Percentiles rank a stretch among this genome's conserved stretches.
phyloP scores from a whole-genome alignment of 2,329 filamentous ascomycete species.

The Colletotrichum zoysiae region DNA sequence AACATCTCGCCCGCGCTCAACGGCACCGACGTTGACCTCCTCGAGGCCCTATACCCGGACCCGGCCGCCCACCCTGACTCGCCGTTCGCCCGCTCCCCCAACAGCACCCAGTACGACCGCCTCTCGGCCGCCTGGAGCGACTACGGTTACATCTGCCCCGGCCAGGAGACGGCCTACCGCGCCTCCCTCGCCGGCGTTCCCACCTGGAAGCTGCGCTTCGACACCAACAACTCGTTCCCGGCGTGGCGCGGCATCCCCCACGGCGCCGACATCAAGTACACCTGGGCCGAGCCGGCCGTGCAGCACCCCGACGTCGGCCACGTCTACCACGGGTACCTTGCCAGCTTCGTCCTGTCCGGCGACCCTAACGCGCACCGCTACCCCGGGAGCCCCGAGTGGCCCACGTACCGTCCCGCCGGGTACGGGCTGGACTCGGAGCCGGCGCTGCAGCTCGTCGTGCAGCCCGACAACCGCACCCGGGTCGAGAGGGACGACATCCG shows the following conservation, averaged over 20 bases:
- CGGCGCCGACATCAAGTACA: constrained; percentile 52
- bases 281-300: constrained; percentile 52
- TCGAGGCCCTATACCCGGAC: constrained; percentile 53
- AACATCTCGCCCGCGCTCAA: constrained; percentile 51
- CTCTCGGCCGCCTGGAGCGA: constrained; percentile 59
- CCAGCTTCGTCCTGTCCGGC: constrained; percentile 77
- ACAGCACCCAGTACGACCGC: constrained; percentile 59
- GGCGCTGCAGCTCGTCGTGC: constrained; percentile 50
- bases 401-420: constrained; percentile 45
- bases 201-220: constrained; percentile 79
- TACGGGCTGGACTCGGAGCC: constrained; percentile 46
- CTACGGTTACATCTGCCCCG: constrained; percentile 59
- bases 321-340: constrained; percentile 69
- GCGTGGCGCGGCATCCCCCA: constrained; percentile 68
- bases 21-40: constrained; percentile 46
- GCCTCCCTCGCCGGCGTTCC: constrained; percentile 63
- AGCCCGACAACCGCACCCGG: constrained; percentile 47
- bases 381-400: constrained; percentile 44
- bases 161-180: constrained; percentile 64
- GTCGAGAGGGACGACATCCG: constrained; percentile 52
- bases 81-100: constrained; percentile 52
- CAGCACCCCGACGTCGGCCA: constrained; percentile 54
- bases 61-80: constrained; percentile 50
- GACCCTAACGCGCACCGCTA: constrained; percentile 71
- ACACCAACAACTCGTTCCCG: constrained; percentile 77